Percentiles rank a stretch among this genome's conserved stretches.
These are phyloP conservation scores for Nicotiana tomentosiformis DNA, from an alignment of 257 asterid genomes.

Conservation along the genomic window DNA sequence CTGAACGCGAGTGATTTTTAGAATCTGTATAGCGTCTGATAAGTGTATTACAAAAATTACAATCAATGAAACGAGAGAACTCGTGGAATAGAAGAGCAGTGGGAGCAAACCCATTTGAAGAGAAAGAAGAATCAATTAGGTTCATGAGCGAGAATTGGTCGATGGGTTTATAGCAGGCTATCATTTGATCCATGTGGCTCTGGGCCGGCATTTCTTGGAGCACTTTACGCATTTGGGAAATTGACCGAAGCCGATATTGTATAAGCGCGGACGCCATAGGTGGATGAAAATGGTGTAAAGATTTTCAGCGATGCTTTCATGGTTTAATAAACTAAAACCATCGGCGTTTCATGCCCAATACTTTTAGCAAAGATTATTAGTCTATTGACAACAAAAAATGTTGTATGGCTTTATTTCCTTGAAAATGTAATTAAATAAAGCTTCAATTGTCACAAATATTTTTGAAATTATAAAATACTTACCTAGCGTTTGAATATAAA, in stretches of 20 bases:
- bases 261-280: neutral
- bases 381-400: too few species aligned
- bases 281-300: neutral
- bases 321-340: neutral
- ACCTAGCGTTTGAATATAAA: too few species aligned
- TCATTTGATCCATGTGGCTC: neutral
- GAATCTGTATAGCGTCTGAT: slow-evolving; percentile 14
- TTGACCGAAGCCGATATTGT: neutral
- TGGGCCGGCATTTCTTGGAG: neutral
- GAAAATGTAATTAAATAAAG: too few species aligned
- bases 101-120: neutral
- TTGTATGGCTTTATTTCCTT: too few species aligned
- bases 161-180: neutral
- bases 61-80: neutral
- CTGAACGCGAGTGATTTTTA: neutral
- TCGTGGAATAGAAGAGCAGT: neutral
- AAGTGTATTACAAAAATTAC: neutral
- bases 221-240: neutral
- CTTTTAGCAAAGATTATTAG: too few species aligned
- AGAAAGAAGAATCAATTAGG: neutral
- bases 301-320: neutral
- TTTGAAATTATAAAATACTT: too few species aligned
- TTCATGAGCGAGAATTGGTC: neutral
- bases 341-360: too few species aligned
- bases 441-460: too few species aligned